Conservation (phyloP, 441 rosid species). For the Kokia cookei region DNA sequence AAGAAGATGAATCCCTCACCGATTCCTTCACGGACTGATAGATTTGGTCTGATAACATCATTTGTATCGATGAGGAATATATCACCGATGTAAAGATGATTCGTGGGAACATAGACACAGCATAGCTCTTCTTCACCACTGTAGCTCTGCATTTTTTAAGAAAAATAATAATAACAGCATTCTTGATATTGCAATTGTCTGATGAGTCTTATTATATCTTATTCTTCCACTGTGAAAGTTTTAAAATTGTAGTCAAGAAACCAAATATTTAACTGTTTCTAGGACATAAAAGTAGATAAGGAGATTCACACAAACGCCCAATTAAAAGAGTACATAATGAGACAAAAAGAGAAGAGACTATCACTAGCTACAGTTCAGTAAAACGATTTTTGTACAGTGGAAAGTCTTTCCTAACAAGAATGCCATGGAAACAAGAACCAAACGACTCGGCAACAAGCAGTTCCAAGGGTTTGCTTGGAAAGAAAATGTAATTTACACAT, state of each 20-base stretch:
- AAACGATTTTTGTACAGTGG: neutral
- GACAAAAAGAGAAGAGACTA: neutral
- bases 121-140: conserved; percentile 91
- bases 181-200: neutral
- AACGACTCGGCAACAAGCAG: neutral
- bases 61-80: conserved; percentile 74
- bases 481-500: neutral
- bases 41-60: conserved; percentile 92
- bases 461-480: neutral
- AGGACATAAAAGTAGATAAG: neutral
- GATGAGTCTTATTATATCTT: neutral
- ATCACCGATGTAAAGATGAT: conserved; percentile 95
- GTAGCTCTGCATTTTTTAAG: conserved; percentile 50
- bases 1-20: conserved; percentile 42
- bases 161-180: neutral
- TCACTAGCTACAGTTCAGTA: neutral
- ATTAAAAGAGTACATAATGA: neutral
- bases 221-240: neutral
- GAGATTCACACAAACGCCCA: neutral
- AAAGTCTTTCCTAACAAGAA: neutral
- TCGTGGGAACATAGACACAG: conserved; percentile 96
- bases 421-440: neutral
- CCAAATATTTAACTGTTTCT: neutral
- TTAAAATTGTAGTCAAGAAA: neutral
- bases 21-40: conserved; percentile 96